These are phyloP conservation scores for Apiotrichum mycotoxinovorans DNA, from an alignment of 1,284 basidiomycete genomes.

Conservation along the genomic window DNA sequence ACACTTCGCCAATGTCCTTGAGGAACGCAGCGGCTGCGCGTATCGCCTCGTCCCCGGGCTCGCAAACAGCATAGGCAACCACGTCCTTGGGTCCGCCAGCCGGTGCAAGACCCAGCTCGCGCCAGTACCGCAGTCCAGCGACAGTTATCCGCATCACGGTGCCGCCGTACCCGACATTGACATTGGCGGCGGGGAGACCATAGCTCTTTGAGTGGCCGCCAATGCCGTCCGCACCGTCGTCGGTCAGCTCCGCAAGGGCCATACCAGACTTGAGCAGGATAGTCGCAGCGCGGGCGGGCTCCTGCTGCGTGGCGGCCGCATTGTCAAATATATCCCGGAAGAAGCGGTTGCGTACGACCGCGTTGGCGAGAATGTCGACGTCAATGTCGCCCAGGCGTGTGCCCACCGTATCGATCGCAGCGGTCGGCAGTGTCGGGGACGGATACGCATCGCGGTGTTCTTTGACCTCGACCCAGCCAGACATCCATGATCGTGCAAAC, in stretches of 20 bases:
- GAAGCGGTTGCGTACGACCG: conserved; percentile 19
- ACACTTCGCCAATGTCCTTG: conserved; percentile 17
- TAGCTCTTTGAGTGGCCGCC: conserved; percentile 2
- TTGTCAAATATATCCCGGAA: conserved; percentile 14
- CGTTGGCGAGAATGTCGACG: conserved; percentile 15
- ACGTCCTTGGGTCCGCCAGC: conserved; percentile 40
- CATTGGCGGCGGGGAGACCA: conserved; percentile 5
- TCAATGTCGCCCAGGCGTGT: conserved; percentile 4
- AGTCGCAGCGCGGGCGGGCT: background rate
- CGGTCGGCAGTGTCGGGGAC: background rate
- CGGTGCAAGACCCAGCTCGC: conserved; percentile 39
- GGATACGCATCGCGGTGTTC: conserved; percentile 1
- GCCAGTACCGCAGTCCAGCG: conserved; percentile 38
- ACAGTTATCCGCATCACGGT: conserved; percentile 32
- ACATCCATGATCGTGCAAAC: conserved; percentile 15
- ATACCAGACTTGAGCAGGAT: conserved; percentile 13
- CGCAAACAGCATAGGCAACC: conserved; percentile 25
- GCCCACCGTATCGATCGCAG: background rate
- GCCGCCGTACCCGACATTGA: conserved; percentile 30
- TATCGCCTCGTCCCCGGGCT: conserved; percentile 7
- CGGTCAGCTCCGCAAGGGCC: conserved; percentile 11
- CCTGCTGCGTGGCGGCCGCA: background rate
- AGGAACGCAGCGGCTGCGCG: conserved; percentile 19
- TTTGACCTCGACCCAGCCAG: conserved; percentile 9
- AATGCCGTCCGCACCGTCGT: background rate